These are phyloP conservation scores for Kandelia obovata DNA, from an alignment of 345 rosid genomes.

Conservation along the genomic window DNA sequence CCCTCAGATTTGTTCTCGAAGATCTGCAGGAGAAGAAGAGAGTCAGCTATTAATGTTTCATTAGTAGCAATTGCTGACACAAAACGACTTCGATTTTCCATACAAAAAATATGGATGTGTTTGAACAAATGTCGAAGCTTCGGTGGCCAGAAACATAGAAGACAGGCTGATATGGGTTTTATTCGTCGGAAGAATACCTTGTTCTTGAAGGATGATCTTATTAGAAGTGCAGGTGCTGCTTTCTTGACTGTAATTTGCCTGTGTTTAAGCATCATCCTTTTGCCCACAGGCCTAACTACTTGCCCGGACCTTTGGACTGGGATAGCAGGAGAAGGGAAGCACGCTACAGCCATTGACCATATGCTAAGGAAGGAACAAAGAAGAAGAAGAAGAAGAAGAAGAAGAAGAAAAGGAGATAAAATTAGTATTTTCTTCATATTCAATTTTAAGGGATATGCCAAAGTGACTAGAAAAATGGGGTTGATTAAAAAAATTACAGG, in stretches of 20 bases:
- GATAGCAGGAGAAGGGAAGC: slow-evolving; percentile 40
- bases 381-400: background rate
- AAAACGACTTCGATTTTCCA: too few relatives aligned
- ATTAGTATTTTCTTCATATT: background rate
- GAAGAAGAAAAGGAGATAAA: background rate
- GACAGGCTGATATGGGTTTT: background rate
- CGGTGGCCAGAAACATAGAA: background rate
- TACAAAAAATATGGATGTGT: too few relatives aligned
- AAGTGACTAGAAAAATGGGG: slow-evolving; percentile 2
- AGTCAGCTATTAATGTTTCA: too few relatives aligned
- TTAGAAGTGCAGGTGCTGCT: slow-evolving; percentile 21
- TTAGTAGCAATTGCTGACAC: too few relatives aligned
- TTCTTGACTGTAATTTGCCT: slow-evolving; percentile 39
- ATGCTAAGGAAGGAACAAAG: background rate
- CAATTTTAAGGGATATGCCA: background rate
- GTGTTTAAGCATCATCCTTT: slow-evolving; percentile 38
- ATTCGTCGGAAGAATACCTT: slow-evolving; percentile 34
- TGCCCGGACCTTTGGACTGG: slow-evolving; percentile 27
- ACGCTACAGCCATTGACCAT: slow-evolving; percentile 45
- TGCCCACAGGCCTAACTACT: slow-evolving; percentile 28
- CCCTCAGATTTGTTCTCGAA: slow-evolving; percentile 76
- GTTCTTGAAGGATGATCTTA: slow-evolving; percentile 59
- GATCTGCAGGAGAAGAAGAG: slow-evolving; percentile 36
- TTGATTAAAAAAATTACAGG: background rate
- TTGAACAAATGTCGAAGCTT: background rate